Percentiles rank a stretch among this genome's conserved stretches.
Evolutionary conservation across 78 protist species (phyloP).

Genomic region (Guillardia theta): DNA sequence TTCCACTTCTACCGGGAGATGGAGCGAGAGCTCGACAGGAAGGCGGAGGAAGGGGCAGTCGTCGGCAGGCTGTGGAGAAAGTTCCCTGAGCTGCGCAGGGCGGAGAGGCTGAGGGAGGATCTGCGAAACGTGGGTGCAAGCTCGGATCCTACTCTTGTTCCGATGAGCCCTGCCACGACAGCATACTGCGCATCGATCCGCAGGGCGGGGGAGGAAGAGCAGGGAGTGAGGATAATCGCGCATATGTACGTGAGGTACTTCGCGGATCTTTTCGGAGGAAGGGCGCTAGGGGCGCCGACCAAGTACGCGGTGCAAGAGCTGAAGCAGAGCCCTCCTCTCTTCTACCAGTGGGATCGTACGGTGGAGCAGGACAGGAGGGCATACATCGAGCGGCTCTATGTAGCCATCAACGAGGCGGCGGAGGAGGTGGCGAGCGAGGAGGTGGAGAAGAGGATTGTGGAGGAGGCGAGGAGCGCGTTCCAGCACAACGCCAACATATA

Average conservation of each 20-base stretch:
- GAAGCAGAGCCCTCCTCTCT: too few relatives aligned
- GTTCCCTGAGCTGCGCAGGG: background rate
- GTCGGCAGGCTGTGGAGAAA: background rate
- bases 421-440: background rate
- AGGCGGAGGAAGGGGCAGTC: background rate
- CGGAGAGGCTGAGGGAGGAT: background rate
- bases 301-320: too few relatives aligned
- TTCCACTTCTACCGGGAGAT: background rate
- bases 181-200: background rate
- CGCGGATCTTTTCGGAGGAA: background rate
- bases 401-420: background rate
- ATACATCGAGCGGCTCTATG: background rate
- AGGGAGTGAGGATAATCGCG: background rate
- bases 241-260: background rate
- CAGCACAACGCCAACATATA: background rate
- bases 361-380: background rate
- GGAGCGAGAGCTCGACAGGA: background rate
- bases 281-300: too few relatives aligned
- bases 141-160: background rate
- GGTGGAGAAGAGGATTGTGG: background rate
- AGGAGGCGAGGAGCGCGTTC: background rate
- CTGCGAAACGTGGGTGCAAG: background rate
- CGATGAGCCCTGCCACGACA: background rate
- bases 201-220: background rate
- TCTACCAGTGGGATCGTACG: too few relatives aligned